Percentiles rank a stretch among this genome's conserved stretches.
Conservation (phyloP, 1,284 basidiomycete species). For the Serendipita sp. region DNA sequence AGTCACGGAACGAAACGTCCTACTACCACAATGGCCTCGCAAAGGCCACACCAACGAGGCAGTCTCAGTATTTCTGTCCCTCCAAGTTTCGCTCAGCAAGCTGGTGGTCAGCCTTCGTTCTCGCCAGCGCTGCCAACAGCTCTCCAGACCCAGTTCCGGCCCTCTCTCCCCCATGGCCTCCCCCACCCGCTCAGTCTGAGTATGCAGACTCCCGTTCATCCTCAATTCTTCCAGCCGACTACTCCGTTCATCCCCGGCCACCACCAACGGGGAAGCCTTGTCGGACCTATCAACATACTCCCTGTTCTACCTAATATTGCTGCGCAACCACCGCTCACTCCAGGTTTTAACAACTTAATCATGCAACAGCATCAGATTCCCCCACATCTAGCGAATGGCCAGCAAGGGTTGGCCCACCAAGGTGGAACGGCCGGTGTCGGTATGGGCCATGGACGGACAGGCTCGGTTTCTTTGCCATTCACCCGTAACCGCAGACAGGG, state of each 20-base stretch:
- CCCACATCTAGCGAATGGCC: conserved; percentile 38
- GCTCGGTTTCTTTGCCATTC: conserved; percentile 35
- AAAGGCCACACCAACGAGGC: neutral
- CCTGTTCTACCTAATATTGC: conserved; percentile 20
- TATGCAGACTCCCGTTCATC: conserved; percentile 58
- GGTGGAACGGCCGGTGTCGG: conserved; percentile 27
- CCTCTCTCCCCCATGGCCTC: conserved; percentile 30
- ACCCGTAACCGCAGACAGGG: conserved; percentile 41
- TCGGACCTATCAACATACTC: neutral
- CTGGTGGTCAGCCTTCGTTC: conserved; percentile 31
- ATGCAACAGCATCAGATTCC: conserved; percentile 45
- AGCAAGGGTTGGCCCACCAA: conserved; percentile 37
- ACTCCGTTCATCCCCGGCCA: conserved; percentile 37
- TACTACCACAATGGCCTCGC: neutral
- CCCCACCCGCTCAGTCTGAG: conserved; percentile 22
- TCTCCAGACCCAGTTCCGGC: conserved; percentile 43
- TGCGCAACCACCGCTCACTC: conserved; percentile 32
- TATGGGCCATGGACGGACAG: conserved; percentile 16
- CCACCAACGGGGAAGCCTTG: neutral
- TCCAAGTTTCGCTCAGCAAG: neutral
- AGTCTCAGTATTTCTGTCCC: neutral
- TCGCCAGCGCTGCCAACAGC: conserved; percentile 52
- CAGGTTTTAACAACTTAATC: conserved; percentile 38
- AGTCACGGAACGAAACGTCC: too few species aligned
- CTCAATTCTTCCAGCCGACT: conserved; percentile 36